Evolutionary conservation across 148 eudicot genomes (phyloP), one percentile per base, ranked within the genome.

Genomic region (Bassia scoparia): DNA sequence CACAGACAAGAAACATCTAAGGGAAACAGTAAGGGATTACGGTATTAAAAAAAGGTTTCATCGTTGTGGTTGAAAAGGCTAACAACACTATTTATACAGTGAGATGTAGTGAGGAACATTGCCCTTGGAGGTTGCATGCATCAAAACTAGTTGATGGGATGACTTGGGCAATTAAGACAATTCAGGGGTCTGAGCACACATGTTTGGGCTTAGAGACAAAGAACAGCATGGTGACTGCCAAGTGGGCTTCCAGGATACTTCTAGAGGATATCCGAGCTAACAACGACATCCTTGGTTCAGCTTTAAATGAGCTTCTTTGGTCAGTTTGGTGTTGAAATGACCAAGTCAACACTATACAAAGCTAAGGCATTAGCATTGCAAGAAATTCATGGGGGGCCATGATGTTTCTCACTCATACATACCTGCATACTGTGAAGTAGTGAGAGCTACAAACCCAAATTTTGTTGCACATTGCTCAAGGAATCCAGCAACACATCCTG

Each of bases 211-310:
- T 31, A 1, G 16, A 23, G 2, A 50, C 13, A 7, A 2, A 17
- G 1, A 69, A 69, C 24, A 29, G 60, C 0, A 49, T 69, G 55
- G 72, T 27, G 2, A 29, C 21, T 21, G n/a, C 4, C 20, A 17
- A 17, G 17, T 69, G 46, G 61, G 61, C 33, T 1, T 44, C 43
- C 1, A 31, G 21, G 1, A 50, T 4, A 0, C 21, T 50, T 8
- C 20, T 67, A 18, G 72, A 69, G 3, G 72, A 69, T 30, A 50
- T 68, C 6, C 29, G 38, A 38, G 59, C 58, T 5, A 68, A 68
- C 31, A 29, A 29, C 2, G 44, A 30, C 15, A 53, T 69, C 9
- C 23, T 12, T 5, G 43, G 41, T 3, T 20, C 17, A 20, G 10
- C 61, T 6, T 23, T 58, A 30, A 58, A 58, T n/a, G 61, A 7